Evolutionary conservation across 2,329 filamentous ascomycete genomes (phyloP).

Genomic region (Knufia fluminis): DNA sequence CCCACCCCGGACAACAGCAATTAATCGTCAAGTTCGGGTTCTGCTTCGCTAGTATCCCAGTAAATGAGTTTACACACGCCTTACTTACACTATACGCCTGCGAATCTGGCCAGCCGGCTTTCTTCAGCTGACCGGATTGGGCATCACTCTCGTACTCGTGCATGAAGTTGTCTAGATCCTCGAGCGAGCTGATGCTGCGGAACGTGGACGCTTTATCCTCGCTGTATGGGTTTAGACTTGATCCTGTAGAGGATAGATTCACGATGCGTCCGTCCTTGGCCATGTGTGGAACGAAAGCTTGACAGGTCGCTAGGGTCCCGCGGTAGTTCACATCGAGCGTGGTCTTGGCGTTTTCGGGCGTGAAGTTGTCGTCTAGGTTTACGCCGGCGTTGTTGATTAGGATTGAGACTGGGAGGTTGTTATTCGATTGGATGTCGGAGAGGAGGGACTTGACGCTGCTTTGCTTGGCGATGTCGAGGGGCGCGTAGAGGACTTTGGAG

Average conservation of each 20-base stretch:
- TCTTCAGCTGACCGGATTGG: neutral
- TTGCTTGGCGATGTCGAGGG: neutral
- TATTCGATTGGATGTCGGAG: neutral
- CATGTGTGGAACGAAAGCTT: neutral
- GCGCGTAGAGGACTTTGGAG: neutral
- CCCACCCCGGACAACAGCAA: constrained; percentile 8
- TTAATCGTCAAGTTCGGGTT: constrained; percentile 1
- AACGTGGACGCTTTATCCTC: neutral
- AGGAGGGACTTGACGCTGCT: neutral
- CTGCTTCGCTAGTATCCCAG: constrained; percentile 1
- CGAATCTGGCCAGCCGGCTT: neutral
- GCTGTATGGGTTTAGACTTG: neutral
- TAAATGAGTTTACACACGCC: constrained; percentile 5
- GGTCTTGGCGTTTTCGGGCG: constrained; percentile 1
- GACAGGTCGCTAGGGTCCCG: constrained; percentile 4
- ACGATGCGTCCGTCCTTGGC: neutral
- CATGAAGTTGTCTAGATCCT: neutral
- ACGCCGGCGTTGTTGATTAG: constrained; percentile 11
- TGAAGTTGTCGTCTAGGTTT: constrained; percentile 5
- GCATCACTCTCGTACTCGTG: neutral
- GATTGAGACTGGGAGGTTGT: constrained; percentile 3
- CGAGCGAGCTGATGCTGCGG: neutral
- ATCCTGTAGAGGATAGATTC: constrained; percentile 2
- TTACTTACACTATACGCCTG: constrained; percentile 2
- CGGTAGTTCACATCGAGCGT: constrained; percentile 5